These are phyloP conservation scores for Hanseniaspora hatyaiensis DNA, from an alignment of 805 yeast species.

Conservation along the genomic window DNA sequence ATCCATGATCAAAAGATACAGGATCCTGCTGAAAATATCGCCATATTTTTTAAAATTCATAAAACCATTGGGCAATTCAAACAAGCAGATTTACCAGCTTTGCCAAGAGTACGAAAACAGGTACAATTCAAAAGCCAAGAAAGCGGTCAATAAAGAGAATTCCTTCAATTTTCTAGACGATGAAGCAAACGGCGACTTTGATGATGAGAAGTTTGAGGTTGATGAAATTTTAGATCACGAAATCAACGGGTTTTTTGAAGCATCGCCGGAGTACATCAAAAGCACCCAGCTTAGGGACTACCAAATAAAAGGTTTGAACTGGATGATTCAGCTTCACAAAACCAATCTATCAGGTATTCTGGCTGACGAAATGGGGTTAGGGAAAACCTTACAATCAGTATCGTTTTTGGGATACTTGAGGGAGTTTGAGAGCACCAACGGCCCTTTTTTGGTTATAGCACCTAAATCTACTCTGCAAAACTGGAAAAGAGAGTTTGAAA, in stretches of 20 bases:
- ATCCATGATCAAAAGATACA: constrained; percentile 15
- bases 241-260: constrained; percentile 52
- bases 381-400: constrained; percentile 89
- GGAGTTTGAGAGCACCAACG: constrained; percentile 63
- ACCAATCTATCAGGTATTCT: constrained; percentile 82
- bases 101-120: constrained; percentile 9
- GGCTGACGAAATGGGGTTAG: constrained; percentile 98
- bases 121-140: not conserved
- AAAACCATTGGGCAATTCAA: constrained; percentile 15
- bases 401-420: constrained; percentile 82
- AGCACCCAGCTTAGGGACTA: constrained; percentile 74
- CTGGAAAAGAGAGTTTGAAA: constrained; percentile 88
- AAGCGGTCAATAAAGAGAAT: not conserved
- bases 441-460: constrained; percentile 84
- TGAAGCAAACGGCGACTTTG: constrained; percentile 25
- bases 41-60: constrained; percentile 3
- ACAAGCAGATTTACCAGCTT: constrained; percentile 6
- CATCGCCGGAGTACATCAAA: constrained; percentile 65
- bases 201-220: constrained; percentile 61
- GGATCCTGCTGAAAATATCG: constrained; percentile 18
- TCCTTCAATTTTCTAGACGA: not conserved
- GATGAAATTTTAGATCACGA: constrained; percentile 60
- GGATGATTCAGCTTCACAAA: constrained; percentile 83
- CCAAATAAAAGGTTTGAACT: constrained; percentile 88
- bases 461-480: constrained; percentile 94